These are phyloP conservation scores for Elsinoe arachidis DNA, from an alignment of 2,329 filamentous ascomycete genomes.

Conservation along the genomic window DNA sequence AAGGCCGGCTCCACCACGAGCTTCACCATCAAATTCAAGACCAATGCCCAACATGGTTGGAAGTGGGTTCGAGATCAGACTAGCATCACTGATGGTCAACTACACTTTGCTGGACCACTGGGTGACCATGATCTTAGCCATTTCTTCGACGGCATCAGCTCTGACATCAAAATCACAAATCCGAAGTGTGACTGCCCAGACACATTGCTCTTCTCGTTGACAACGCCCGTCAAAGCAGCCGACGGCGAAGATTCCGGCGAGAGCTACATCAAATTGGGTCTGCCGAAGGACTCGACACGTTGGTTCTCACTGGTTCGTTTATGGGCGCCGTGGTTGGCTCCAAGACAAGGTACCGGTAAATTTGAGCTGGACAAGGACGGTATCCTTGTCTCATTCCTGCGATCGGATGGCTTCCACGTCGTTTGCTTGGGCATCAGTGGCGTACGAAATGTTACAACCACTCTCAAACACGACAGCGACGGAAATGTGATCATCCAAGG, in stretches of 20 bases:
- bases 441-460: conserved; percentile 58
- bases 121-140: conserved; percentile 39
- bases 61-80: conserved; percentile 61
- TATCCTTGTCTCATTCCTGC: conserved; percentile 69
- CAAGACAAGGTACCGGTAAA: conserved; percentile 64
- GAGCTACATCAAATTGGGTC: conserved; percentile 51
- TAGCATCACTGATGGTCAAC: conserved; percentile 53
- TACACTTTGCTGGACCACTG: conserved; percentile 43
- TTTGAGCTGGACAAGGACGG: conserved; percentile 70
- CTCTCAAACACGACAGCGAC: conserved; percentile 56
- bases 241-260: conserved; percentile 50
- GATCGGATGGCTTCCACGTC: conserved; percentile 60
- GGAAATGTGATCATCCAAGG: conserved; percentile 62
- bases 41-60: conserved; percentile 48
- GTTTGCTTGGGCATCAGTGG: conserved; percentile 74
- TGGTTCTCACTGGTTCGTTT: conserved; percentile 77
- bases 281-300: conserved; percentile 55
- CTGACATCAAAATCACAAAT: conserved; percentile 46
- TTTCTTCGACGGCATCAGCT: conserved; percentile 51
- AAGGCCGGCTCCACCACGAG: conserved; percentile 42
- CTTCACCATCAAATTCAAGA: conserved; percentile 66
- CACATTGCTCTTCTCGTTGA: conserved; percentile 63
- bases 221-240: conserved; percentile 47
- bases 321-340: conserved; percentile 78
- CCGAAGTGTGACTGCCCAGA: conserved; percentile 57